These are phyloP conservation scores for Microbotryum intermedium DNA, from an alignment of 1,284 basidiomycete species.

Conservation along the genomic window DNA sequence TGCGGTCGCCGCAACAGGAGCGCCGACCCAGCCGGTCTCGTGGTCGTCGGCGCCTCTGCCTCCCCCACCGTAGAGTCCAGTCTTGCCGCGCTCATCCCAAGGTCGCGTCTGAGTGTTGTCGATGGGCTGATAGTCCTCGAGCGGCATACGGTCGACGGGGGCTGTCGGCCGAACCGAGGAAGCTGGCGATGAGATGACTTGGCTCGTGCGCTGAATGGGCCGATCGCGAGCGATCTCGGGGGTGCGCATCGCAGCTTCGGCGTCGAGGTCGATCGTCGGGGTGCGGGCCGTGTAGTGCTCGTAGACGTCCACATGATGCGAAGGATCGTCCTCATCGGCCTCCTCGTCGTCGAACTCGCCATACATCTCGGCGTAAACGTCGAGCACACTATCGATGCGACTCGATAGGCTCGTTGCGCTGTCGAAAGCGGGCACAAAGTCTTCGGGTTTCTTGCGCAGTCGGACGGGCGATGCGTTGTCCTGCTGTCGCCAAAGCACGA, in stretches of 20 bases:
- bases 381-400: slow-evolving; percentile 15
- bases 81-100: slow-evolving; percentile 27
- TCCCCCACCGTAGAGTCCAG: slow-evolving; percentile 27
- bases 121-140: neutral
- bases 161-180: neutral
- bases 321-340: neutral
- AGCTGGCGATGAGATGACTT: neutral
- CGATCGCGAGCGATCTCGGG: neutral
- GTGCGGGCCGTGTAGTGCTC: neutral
- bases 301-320: neutral
- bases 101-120: neutral
- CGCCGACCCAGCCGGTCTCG: slow-evolving; percentile 26
- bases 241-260: neutral
- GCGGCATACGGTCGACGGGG: neutral
- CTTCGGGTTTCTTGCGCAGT: too few species aligned
- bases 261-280: neutral
- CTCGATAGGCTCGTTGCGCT: too few species aligned
- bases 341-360: neutral
- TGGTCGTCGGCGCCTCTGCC: slow-evolving; percentile 25
- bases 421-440: too few species aligned
- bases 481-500: too few species aligned
- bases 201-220: neutral
- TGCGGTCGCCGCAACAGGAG: neutral
- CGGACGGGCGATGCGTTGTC: too few species aligned
- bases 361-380: slow-evolving; percentile 24